Evolutionary conservation across 129 eudicot genomes (phyloP).

Genomic region (Helichrysum umbraculigerum): DNA sequence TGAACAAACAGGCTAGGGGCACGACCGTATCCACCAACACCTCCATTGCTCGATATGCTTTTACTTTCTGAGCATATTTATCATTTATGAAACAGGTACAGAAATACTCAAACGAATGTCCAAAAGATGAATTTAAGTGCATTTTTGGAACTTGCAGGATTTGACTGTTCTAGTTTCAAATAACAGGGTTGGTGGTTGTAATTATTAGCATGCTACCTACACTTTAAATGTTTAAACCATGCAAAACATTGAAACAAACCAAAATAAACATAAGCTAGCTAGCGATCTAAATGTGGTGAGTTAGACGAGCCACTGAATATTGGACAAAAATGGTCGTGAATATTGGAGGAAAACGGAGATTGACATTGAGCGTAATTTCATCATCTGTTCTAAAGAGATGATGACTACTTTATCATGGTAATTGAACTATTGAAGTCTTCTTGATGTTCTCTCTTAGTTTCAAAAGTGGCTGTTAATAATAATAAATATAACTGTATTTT

Average conservation of each 20-base stretch:
- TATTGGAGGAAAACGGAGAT: conserved; percentile 57
- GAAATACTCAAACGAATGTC: too few species aligned
- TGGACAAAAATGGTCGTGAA: conserved; percentile 42
- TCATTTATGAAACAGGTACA: too few species aligned
- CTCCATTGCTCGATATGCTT: too few species aligned
- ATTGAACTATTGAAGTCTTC: too few species aligned
- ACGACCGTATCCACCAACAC: too few species aligned
- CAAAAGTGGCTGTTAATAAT: too few species aligned
- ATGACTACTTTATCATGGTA: conserved; percentile 17
- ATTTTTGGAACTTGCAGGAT: neutral
- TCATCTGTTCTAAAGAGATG: neutral
- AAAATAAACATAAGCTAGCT: neutral
- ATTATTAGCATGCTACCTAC: conserved; percentile 5
- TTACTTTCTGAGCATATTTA: too few species aligned
- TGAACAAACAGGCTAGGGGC: too few species aligned
- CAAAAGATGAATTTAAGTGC: too few species aligned
- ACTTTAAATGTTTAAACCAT: conserved; percentile 1
- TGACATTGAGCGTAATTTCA: conserved; percentile 55
- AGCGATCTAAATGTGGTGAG: conserved; percentile 17
- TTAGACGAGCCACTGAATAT: conserved; percentile 21
- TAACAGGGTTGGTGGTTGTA: conserved; percentile 32
- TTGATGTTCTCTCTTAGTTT: too few species aligned
- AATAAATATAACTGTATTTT: too few species aligned
- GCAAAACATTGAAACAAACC: neutral
- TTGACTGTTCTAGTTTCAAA: conserved; percentile 10